These are phyloP conservation scores for Knufia petricola DNA, from an alignment of 2,329 filamentous ascomycete species.

Conservation along the genomic window DNA sequence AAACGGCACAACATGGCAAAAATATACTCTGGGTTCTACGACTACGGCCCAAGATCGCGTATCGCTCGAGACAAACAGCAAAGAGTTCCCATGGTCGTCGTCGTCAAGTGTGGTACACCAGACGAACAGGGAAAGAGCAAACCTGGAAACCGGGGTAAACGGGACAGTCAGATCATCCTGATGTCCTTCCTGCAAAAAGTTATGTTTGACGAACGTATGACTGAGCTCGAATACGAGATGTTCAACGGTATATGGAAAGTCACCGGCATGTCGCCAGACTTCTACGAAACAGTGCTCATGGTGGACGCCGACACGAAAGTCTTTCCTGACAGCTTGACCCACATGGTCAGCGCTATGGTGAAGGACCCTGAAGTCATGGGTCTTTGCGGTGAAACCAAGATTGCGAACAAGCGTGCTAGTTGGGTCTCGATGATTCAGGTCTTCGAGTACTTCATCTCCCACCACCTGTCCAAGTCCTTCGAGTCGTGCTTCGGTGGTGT, in stretches of 20 bases:
- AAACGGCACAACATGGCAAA: conserved; percentile 99
- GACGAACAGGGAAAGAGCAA: conserved; percentile 74
- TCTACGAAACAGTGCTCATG: conserved; percentile 97
- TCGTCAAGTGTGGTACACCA: conserved; percentile 92
- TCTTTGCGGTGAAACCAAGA: conserved; percentile 97
- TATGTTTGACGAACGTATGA: conserved; percentile 99
- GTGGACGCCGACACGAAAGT: conserved; percentile 99
- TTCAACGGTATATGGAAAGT: conserved; percentile 99
- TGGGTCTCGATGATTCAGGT: conserved; percentile 99
- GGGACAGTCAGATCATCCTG: conserved; percentile 96
- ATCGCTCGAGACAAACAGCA: conserved; percentile 84
- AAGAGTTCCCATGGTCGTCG: conserved; percentile 91
- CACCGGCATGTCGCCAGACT: conserved; percentile 95
- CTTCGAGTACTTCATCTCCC: conserved; percentile 94
- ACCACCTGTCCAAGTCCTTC: conserved; percentile 93
- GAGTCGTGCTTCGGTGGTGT: conserved; percentile 98
- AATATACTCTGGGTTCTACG: conserved; percentile 95
- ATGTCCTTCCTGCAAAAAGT: conserved; percentile 99
- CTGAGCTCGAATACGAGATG: conserved; percentile 97
- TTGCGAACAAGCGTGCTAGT: conserved; percentile 89
- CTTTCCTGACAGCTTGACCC: conserved; percentile 93
- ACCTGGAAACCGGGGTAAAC: conserved; percentile 94
- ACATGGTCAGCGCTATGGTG: conserved; percentile 99
- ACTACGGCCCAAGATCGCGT: conserved; percentile 73
- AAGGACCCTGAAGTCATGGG: conserved; percentile 99